phyloP scores from a whole-genome alignment of 1,284 basidiomycete species.

The Schizopora paradoxa region DNA sequence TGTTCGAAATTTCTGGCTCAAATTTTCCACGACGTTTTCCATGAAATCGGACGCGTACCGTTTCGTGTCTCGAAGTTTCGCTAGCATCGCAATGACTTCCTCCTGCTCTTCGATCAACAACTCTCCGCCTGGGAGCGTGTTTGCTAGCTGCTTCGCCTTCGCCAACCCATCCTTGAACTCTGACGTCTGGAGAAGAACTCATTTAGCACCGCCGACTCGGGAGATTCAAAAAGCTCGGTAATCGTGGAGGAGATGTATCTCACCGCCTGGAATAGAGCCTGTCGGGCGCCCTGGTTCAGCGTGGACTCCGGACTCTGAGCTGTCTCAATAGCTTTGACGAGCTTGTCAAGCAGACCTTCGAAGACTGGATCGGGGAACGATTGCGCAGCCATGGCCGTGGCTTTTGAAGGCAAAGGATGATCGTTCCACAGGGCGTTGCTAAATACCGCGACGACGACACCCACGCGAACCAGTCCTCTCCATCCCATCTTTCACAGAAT shows the following conservation, averaged over 20 bases:
- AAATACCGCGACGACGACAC: neutral
- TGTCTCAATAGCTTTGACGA: conserved; percentile 13
- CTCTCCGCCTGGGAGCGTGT: conserved; percentile 58
- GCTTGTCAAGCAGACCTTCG: conserved; percentile 15
- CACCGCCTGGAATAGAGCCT: conserved; percentile 16
- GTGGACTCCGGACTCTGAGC: conserved; percentile 9
- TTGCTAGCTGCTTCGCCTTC: conserved; percentile 53
- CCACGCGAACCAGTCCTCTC: neutral
- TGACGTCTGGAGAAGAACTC: conserved; percentile 43
- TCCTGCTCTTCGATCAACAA: conserved; percentile 58
- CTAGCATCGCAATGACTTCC: conserved; percentile 59
- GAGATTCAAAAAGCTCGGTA: neutral
- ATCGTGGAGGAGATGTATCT: neutral
- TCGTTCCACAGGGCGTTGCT: neutral
- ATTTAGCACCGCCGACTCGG: neutral
- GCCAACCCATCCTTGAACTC: conserved; percentile 52
- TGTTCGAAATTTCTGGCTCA: conserved; percentile 1
- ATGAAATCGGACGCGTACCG: conserved; percentile 32
- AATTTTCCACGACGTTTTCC: neutral
- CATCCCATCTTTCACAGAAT: too few species aligned
- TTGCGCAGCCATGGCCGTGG: conserved; percentile 10
- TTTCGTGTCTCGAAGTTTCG: conserved; percentile 52
- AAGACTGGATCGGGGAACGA: conserved; percentile 17
- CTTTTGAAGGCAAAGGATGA: neutral
- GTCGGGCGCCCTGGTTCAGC: conserved; percentile 13